Conservation (phyloP, 163 green algal species). For the Chloromonas sp. region DNA sequence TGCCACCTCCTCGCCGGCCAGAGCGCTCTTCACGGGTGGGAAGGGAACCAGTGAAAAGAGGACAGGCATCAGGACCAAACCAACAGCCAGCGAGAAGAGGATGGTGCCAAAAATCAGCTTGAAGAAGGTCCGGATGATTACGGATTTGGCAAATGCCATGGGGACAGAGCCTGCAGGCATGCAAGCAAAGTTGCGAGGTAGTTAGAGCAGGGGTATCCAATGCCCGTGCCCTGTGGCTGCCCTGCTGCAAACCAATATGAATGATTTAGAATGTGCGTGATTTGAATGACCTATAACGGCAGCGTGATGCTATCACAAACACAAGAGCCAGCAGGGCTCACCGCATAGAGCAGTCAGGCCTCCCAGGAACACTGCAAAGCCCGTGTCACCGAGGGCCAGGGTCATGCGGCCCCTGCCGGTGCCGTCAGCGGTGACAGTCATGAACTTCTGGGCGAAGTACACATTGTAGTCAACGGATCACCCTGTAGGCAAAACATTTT, state of each 20-base stretch:
- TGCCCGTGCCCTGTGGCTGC: too few species aligned
- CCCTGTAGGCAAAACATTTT: too few species aligned
- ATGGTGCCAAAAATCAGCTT: slow-evolving; percentile 43
- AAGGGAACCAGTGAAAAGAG: slow-evolving; percentile 17
- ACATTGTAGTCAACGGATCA: slow-evolving; percentile 27
- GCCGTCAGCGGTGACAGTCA: slow-evolving; percentile 14
- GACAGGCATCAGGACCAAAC: slow-evolving; percentile 40
- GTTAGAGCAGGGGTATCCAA: too few species aligned
- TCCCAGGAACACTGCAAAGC: slow-evolving; percentile 32
- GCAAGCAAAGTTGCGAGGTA: background rate
- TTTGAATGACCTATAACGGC: too few species aligned
- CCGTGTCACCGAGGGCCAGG: slow-evolving; percentile 26
- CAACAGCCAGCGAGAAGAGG: slow-evolving; percentile 27
- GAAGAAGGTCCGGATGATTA: slow-evolving; percentile 45
- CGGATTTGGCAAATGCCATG: slow-evolving; percentile 25
- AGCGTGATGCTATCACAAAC: too few species aligned
- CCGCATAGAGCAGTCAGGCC: slow-evolving; percentile 20
- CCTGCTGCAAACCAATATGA: too few species aligned
- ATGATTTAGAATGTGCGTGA: too few species aligned
- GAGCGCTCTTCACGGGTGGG: background rate
- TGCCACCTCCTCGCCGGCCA: background rate
- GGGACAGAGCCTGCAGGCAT: slow-evolving; percentile 21
- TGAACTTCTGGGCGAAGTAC: slow-evolving; percentile 31
- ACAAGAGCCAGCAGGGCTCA: too few species aligned
- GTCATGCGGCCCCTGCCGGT: slow-evolving; percentile 27